Base-by-base conservation (phyloP, 768 basidiomycete species). In the Gyrodon lividus region DNA sequence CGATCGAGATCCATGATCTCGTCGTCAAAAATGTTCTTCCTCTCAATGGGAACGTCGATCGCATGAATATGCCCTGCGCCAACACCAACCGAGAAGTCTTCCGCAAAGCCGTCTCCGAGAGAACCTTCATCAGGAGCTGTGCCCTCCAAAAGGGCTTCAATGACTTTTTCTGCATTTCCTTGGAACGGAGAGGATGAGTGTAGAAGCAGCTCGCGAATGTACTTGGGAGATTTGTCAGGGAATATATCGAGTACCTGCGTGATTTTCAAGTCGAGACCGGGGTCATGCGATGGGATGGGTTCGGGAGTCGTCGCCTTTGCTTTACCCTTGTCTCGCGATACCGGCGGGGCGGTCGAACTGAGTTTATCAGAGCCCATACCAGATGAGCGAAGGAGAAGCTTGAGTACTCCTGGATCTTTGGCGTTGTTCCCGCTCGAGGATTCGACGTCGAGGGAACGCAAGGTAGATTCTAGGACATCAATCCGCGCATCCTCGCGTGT, bases 231-330 rank as follows among this genome's bases (percentile, higher is more conserved):
- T 23, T 80, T 71, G 38, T 89, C 78, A 0, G 90, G 87, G 31
- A 94, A 72, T 54, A 93, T 82, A 56, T 90, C 90, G 12, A 89
- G 75, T 10, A 93, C 82, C 58, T 91, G 86, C 0, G 79, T 73
- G 23, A 88, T 72, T 45, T 84, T 78, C 20, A 78, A 47, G 48
- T 87, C 83, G 17, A 86, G 62, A 55, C 76, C 76, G 19, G 69
- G 66, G 48, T 81, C 74, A 6, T 63, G 46, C 8, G 47, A 55
- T 14, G 57, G 48, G 3, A 43, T 35, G 20, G 51, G 20, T 39
- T 51, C 30, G 10, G 64, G 58, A 4, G 60, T 50, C 2, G 22
- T 54, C 20, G 51, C 70, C 59, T 72, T 79, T 39, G 61, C 70
- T 66, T 83, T 82, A 1, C 73, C 77, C 58, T 77, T 77, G 28